Evolutionary conservation across 257 asterid genomes (phyloP).

Genomic region (Plantago major): DNA sequence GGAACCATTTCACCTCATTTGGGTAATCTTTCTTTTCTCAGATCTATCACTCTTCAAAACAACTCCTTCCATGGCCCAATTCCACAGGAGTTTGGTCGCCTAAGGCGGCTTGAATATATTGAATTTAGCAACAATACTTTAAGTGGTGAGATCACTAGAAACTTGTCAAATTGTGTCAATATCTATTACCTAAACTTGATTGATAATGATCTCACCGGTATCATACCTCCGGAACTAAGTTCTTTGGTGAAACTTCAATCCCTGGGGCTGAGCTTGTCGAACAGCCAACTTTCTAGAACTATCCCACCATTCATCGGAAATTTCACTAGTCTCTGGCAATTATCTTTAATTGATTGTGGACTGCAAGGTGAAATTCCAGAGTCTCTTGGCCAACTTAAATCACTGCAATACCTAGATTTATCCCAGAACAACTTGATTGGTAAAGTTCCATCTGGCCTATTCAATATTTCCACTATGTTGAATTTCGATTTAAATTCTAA

Average conservation of each 20-base stretch:
- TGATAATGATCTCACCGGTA: no score
- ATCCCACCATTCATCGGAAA: constrained; percentile 38
- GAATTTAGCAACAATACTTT: no score
- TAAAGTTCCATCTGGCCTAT: constrained; percentile 25
- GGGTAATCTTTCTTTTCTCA: no score
- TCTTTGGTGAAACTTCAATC: constrained; percentile 24
- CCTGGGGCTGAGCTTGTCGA: constrained; percentile 17
- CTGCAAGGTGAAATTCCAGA: constrained; percentile 33
- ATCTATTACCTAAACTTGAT: no score
- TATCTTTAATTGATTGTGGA: constrained; percentile 23
- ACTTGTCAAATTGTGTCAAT: no score
- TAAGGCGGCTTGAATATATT: no score
- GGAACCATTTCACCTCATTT: no score
- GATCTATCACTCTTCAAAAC: no score
- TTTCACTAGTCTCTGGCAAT: constrained; percentile 15
- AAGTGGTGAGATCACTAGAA: no score
- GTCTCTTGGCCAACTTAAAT: constrained; percentile 25
- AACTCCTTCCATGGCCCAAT: no score
- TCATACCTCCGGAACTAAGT: constrained; percentile 26
- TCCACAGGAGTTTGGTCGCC: no score
- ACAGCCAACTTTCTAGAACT: constrained; percentile 29
- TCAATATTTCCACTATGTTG: constrained; percentile 26
- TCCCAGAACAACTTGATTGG: constrained; percentile 25
- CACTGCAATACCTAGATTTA: constrained; percentile 18
- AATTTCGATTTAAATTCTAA: constrained; percentile 12